Conservation (phyloP, 1,139 yeast species). For the Magnusiomyces magnusii region DNA sequence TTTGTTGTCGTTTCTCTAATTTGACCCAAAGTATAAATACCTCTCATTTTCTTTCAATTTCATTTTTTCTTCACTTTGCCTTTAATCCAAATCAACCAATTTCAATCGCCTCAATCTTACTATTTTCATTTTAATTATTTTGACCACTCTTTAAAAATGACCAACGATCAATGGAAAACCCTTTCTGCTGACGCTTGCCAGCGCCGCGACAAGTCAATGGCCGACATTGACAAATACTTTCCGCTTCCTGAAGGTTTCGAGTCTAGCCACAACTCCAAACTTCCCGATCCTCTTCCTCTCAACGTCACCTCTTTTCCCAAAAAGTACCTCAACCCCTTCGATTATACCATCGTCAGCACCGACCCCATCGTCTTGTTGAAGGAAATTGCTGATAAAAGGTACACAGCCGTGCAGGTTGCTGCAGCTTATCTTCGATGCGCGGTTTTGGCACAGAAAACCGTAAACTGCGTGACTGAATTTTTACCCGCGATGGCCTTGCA, state of each 20-base stretch:
- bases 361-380: slow-evolving; percentile 31
- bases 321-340: slow-evolving; percentile 23
- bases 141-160: not conserved
- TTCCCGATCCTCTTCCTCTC: slow-evolving; percentile 26
- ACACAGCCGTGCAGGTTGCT: slow-evolving; percentile 41
- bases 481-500: slow-evolving; percentile 29
- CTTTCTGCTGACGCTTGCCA: slow-evolving; percentile 7
- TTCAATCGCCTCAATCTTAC: not conserved
- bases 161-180: slow-evolving; percentile 3
- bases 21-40: not conserved
- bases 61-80: too few relatives aligned
- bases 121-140: too few relatives aligned
- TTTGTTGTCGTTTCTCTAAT: too few relatives aligned
- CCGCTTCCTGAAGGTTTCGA: slow-evolving; percentile 22
- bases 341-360: slow-evolving; percentile 27
- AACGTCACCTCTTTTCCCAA: slow-evolving; percentile 26
- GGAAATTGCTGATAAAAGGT: slow-evolving; percentile 39
- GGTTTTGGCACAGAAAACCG: slow-evolving; percentile 50
- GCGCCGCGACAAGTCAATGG: slow-evolving; percentile 27
- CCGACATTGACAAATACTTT: slow-evolving; percentile 23
- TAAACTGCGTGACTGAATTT: slow-evolving; percentile 33
- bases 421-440: slow-evolving; percentile 51
- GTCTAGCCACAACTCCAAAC: slow-evolving; percentile 22
- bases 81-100: too few relatives aligned
- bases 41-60: not conserved